A percentile compares a stretch with the other conserved stretches of the same genome.
Conservation (phyloP, 1,284 basidiomycete genomes). For the Apiotrichum laibachii region DNA sequence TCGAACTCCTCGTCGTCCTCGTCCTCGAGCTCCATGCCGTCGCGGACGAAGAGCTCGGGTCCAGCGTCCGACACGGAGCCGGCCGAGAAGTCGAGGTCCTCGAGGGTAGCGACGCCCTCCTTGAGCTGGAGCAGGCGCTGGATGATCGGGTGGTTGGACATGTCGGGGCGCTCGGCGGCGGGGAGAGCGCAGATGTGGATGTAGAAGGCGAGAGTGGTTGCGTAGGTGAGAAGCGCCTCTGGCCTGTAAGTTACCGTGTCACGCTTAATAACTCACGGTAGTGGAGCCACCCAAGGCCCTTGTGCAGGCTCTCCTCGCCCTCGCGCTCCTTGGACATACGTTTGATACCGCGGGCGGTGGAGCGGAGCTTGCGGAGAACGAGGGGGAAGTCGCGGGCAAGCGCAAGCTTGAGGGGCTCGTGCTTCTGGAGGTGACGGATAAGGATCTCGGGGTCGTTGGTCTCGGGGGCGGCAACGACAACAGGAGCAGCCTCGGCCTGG, state of each 20-base stretch:
- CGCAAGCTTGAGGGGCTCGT: slow-evolving; percentile 68
- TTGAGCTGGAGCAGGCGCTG: slow-evolving; percentile 80
- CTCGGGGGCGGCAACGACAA: slow-evolving; percentile 28
- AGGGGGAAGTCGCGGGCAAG: slow-evolving; percentile 57
- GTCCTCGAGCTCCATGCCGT: slow-evolving; percentile 37
- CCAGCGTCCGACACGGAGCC: slow-evolving; percentile 56
- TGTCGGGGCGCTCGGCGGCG: slow-evolving; percentile 59
- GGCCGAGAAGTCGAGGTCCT: slow-evolving; percentile 70
- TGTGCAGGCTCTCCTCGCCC: slow-evolving; percentile 42
- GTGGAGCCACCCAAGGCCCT: slow-evolving; percentile 51
- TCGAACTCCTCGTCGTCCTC: slow-evolving; percentile 42
- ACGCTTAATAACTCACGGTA: slow-evolving; percentile 42
- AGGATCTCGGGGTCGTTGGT: slow-evolving; percentile 54
- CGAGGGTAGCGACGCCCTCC: slow-evolving; percentile 73
- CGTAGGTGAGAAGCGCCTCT: slow-evolving; percentile 88
- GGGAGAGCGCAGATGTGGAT: slow-evolving; percentile 78
- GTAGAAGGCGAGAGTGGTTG: slow-evolving; percentile 88
- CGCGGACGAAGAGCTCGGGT: slow-evolving; percentile 27
- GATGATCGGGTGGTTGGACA: slow-evolving; percentile 75
- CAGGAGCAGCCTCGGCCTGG: slow-evolving; percentile 7
- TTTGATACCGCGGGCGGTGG: slow-evolving; percentile 47
- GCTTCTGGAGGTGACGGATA: slow-evolving; percentile 71
- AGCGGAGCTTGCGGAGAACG: slow-evolving; percentile 50
- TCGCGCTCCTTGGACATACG: slow-evolving; percentile 38
- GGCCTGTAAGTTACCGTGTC: slow-evolving; percentile 9